Percentiles rank a stretch among this genome's conserved stretches.
phyloP scores from a whole-genome alignment of 257 asterid genomes.

The Scutellaria galericulata region DNA sequence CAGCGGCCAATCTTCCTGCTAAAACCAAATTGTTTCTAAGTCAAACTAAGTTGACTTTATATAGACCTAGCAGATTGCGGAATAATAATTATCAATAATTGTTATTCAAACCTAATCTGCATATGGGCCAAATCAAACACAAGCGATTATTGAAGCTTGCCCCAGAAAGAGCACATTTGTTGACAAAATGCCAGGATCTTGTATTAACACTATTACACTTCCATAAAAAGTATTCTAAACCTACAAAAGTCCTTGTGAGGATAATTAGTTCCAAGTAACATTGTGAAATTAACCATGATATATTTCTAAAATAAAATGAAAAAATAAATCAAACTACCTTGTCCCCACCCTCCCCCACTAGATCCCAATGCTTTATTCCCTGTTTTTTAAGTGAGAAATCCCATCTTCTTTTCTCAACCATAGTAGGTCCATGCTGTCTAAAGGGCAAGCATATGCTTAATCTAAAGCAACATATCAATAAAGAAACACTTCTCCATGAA shows the following conservation, averaged over 20 bases:
- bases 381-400: slow-evolving; percentile 6
- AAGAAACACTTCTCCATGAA: slow-evolving; percentile 26
- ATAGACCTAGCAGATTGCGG: background rate
- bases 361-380: background rate
- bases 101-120: too few relatives aligned
- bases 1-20: background rate
- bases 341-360: background rate
- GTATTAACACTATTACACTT: background rate
- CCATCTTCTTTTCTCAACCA: slow-evolving; percentile 7
- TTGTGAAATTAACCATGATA: background rate
- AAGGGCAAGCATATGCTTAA: slow-evolving; percentile 32
- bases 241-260: background rate
- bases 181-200: background rate
- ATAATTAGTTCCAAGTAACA: slow-evolving; percentile 1
- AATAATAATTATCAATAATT: background rate
- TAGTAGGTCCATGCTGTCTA: slow-evolving; percentile 19
- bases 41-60: slow-evolving; percentile 1
- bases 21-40: background rate
- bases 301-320: background rate
- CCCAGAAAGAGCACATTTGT: slow-evolving; percentile 2
- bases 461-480: slow-evolving; percentile 25
- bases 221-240: background rate
- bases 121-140: background rate
- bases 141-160: background rate
- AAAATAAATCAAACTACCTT: background rate